Evolutionary conservation across 1,284 basidiomycete genomes (phyloP), one percentile per base, ranked within the genome.

Genomic region (Sanghuangporus sanghuang): DNA sequence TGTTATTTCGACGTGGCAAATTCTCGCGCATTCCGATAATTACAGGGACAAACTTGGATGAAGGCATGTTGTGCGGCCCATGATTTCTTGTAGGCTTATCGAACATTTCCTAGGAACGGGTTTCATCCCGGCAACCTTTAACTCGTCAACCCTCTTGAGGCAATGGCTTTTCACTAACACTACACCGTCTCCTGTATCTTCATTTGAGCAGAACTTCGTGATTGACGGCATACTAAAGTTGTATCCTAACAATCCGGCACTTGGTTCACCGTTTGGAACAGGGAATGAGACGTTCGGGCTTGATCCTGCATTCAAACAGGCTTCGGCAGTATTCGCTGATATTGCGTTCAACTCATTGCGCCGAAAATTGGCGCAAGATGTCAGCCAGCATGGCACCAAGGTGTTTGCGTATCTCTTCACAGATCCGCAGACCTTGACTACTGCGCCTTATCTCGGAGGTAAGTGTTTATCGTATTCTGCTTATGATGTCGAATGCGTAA

Each of bases 251-350:
- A 71, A 74, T 52, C 81, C 82, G 7, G 71, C 78, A 5, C 68
- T 79, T 2, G 82, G 82, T 0, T 81, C 79, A 0, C 83, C 82
- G 0, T 84, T 77, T 67, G 76, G 76, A 46, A 82, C 81, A 0
- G 81, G 83, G 1, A 79, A 79, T 62, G 71, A 80, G 32, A 82
- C 81, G 0, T 84, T 83, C 64, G 81, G 81, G 0, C 69, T 79
- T 6, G 75, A 73, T 44, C 71, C 71, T 39, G 70, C 76, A 35
- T 83, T 71, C 68, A 84, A 84, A 66, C 76, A 78, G 23, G 72
- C 69, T 23, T 71, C 81, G 14, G 78, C 81, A 3, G 68, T 84
- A n/a, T 46, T 67, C 44, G 78, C 77, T 6, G 81, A 84, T 66
- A 3, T 79, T 4, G 64, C 59, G 18, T 82, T 82, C 70, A 74